Percentiles rank a stretch among this genome's conserved stretches.
These are phyloP conservation scores for Colletotrichum incanum DNA, from an alignment of 2,329 filamentous ascomycete species.

Conservation along the genomic window DNA sequence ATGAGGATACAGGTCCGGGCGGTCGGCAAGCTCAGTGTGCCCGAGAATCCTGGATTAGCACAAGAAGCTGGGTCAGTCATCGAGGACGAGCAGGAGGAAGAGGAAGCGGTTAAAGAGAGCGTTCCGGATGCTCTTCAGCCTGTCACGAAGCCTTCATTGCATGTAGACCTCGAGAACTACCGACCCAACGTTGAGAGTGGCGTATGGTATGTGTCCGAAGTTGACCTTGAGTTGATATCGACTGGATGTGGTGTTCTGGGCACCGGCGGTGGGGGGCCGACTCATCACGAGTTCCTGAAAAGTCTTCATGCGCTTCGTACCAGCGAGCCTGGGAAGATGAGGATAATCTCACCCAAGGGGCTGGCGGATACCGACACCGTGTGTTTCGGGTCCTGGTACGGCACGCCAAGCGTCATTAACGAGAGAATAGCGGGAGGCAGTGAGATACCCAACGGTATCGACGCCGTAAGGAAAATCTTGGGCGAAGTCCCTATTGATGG, in stretches of 20 bases:
- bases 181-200: slow-evolving; percentile 29
- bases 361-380: slow-evolving; percentile 57
- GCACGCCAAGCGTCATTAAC: slow-evolving; percentile 55
- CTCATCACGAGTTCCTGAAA: slow-evolving; percentile 45
- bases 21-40: slow-evolving; percentile 53
- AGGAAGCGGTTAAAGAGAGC: slow-evolving; percentile 47
- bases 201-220: slow-evolving; percentile 44
- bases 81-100: slow-evolving; percentile 43
- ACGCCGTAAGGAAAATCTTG: slow-evolving; percentile 53
- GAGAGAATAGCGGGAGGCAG: slow-evolving; percentile 49
- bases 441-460: slow-evolving; percentile 56
- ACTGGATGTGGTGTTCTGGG: slow-evolving; percentile 47
- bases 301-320: slow-evolving; percentile 42
- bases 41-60: slow-evolving; percentile 44
- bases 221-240: slow-evolving; percentile 46
- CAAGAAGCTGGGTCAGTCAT: slow-evolving; percentile 40
- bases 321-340: slow-evolving; percentile 42
- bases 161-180: slow-evolving; percentile 49
- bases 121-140: slow-evolving; percentile 50
- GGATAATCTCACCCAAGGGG: slow-evolving; percentile 56
- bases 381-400: slow-evolving; percentile 63
- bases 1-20: slow-evolving; percentile 54
- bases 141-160: slow-evolving; percentile 51
- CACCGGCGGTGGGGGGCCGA: slow-evolving; percentile 46
- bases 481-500: slow-evolving; percentile 53